phyloP scores from a whole-genome alignment of 805 yeast genomes.

The Scheffersomyces lignosus region DNA sequence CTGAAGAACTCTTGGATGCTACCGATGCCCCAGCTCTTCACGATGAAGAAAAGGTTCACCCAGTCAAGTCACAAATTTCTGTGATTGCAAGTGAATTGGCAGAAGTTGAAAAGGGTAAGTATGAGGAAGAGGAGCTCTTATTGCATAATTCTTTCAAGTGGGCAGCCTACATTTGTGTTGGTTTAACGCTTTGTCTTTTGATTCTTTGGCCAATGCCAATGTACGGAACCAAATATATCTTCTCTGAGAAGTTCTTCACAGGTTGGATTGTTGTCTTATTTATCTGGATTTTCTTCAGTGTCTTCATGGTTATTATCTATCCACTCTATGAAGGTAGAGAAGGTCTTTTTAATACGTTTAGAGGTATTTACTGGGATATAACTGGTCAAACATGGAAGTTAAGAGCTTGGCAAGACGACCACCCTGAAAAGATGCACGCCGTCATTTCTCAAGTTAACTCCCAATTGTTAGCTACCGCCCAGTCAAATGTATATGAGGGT shows the following conservation, averaged over 20 bases:
- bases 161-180: conserved; percentile 61
- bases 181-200: conserved; percentile 61
- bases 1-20: conserved; percentile 57
- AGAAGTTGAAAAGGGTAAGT: conserved; percentile 18
- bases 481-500: conserved; percentile 17
- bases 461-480: conserved; percentile 21
- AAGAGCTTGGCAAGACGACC: conserved; percentile 68
- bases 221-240: conserved; percentile 79
- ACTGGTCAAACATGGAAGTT: conserved; percentile 75
- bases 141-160: conserved; percentile 58
- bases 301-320: conserved; percentile 59
- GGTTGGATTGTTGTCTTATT: conserved; percentile 87
- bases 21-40: conserved; percentile 9
- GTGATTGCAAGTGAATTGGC: conserved; percentile 41
- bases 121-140: conserved; percentile 50
- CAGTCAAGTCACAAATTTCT: conserved; percentile 38
- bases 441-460: conserved; percentile 62
- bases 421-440: conserved; percentile 76
- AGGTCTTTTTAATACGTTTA: conserved; percentile 59
- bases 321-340: conserved; percentile 77
- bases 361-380: conserved; percentile 86
- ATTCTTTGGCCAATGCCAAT: conserved; percentile 94
- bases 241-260: conserved; percentile 74
- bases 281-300: conserved; percentile 75
- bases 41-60: conserved; percentile 29